Evolutionary conservation across 2,329 filamentous ascomycete genomes (phyloP).

Genomic region (Diaporthe sp.): DNA sequence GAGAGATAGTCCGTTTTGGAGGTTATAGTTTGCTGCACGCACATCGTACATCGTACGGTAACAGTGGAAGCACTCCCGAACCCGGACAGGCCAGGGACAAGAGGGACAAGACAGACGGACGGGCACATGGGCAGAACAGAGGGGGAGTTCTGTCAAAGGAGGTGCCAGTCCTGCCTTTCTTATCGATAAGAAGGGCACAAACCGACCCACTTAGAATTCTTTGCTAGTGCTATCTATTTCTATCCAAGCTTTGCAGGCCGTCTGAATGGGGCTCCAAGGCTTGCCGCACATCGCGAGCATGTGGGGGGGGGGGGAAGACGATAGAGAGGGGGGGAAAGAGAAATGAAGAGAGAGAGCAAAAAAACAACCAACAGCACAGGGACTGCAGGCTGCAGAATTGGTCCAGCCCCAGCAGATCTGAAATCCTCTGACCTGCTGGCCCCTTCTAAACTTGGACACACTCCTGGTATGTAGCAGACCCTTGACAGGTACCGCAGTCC

Average conservation of each 20-base stretch:
- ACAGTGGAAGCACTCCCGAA: neutral
- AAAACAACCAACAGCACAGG: neutral
- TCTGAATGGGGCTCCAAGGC: neutral
- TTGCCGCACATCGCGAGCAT: neutral
- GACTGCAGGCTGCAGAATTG: neutral
- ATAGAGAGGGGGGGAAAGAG: neutral
- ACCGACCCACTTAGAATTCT: conserved; percentile 16
- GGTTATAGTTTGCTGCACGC: neutral
- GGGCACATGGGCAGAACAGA: neutral
- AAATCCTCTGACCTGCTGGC: conserved; percentile 1
- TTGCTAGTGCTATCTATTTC: neutral
- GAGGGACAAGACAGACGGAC: too few species aligned
- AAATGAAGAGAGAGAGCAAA: neutral
- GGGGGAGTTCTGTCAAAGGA: neutral
- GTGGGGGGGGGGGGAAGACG: neutral
- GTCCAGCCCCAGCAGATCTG: neutral
- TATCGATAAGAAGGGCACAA: conserved; percentile 14
- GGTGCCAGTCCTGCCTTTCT: neutral
- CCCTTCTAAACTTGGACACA: conserved; percentile 22
- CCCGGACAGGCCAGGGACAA: neutral
- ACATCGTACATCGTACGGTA: neutral
- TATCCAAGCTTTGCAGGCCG: neutral
- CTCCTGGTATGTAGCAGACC: neutral
- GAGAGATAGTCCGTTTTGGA: neutral
- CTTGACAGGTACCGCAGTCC: neutral